These are phyloP conservation scores for Podaxis sp. DNA, from an alignment of 768 basidiomycete species.

Conservation along the genomic window DNA sequence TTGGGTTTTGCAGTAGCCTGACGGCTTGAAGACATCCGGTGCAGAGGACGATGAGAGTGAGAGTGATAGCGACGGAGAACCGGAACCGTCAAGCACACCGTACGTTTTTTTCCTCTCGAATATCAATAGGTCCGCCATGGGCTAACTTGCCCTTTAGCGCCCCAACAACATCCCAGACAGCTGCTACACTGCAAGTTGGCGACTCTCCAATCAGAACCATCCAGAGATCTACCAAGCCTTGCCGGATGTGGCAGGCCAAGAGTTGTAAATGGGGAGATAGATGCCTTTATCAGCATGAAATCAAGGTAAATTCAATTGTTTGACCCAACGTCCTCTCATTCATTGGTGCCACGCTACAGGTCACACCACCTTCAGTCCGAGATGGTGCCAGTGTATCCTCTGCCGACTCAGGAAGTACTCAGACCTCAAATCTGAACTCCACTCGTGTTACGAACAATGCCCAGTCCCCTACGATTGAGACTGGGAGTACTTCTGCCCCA, in stretches of 20 bases:
- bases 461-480: not conserved
- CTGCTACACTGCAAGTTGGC: not conserved
- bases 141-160: not conserved
- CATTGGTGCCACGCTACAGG: not conserved
- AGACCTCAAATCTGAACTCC: not conserved
- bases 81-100: not conserved
- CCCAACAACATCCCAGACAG: not conserved
- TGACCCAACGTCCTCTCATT: not conserved
- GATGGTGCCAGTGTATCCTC: not conserved
- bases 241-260: conserved; percentile 1
- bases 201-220: not conserved
- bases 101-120: not conserved
- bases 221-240: not conserved
- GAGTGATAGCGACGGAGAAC: not conserved
- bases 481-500: not conserved
- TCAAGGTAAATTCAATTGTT: not conserved
- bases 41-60: not conserved
- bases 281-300: conserved; percentile 7
- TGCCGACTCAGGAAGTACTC: not conserved
- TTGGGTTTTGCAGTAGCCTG: not conserved
- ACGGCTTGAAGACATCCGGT: not conserved
- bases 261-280: conserved; percentile 12
- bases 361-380: not conserved
- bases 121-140: not conserved
- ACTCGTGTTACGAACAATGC: not conserved